Base-by-base conservation (phyloP, 441 rosid genomes). In the Erodium trifolium region DNA sequence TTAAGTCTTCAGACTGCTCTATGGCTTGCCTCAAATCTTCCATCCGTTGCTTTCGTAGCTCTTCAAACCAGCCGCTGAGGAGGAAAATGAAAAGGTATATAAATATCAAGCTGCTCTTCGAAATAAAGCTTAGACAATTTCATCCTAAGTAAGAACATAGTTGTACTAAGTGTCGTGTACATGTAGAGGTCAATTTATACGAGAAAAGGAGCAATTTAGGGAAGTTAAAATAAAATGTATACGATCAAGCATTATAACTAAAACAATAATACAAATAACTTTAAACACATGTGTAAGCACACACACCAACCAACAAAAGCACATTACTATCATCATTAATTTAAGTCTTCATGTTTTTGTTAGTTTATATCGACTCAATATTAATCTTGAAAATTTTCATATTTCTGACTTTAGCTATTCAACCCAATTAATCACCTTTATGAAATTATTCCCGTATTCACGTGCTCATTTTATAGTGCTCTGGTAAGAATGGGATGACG, bases 51-150 rank as follows among this genome's bases (percentile, higher is more conserved):
- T 82, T 87, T 62, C 91, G 82, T 51, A 93, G 82, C 81, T 93
- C 98, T 75, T 89, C 97, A 75, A 87, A 88, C 91, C 88, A 87
- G 71, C 84, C 85, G 74, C 97, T 91, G 75, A 17, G 76, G 59
- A 68, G 63, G 39, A 73, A 80, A 49, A 72, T 0, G 71, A 73
- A 45, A 68, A 18, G 41, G 65, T 16, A 71, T 13, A 64, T 65
- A 11, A 73, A 43, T 18, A 70, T 64, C 19, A 10, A 68, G 62
- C 31, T 12, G 47, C n/a, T 59, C 59, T 62, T 2, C 16, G 53
- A 43, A 55, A 57, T 13, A 14, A n/a, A 3, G 43, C 31, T 29
- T 13, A 19, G 37, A 34, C 12, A n/a, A 49, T 34, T n/a, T 18
- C 35, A 18, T 7, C 13, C 65, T 37, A 6, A 14, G 19, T 37